phyloP scores from a whole-genome alignment of 2,329 filamentous ascomycete species.

The Colletotrichum sublineola region DNA sequence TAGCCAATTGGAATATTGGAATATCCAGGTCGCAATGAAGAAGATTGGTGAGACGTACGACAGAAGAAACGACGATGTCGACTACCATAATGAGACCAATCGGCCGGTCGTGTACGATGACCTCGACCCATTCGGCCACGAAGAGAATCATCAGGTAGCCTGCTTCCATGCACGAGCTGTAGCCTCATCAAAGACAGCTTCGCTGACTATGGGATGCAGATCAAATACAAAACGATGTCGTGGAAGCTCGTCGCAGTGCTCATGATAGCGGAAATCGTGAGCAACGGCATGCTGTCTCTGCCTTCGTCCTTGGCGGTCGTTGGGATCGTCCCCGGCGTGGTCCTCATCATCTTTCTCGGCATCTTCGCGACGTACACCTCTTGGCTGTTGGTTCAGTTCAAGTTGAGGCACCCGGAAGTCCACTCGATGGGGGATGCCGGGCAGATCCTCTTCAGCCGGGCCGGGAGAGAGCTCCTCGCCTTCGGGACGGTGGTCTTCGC shows the following conservation, averaged over 20 bases:
- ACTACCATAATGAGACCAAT: neutral
- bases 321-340: constrained; percentile 61
- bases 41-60: neutral
- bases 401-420: constrained; percentile 61
- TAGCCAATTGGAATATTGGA: neutral
- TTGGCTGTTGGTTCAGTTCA: constrained; percentile 63
- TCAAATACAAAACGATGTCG: constrained; percentile 66
- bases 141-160: constrained; percentile 30
- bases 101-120: constrained; percentile 36
- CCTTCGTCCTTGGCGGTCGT: constrained; percentile 65
- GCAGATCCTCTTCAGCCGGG: constrained; percentile 62
- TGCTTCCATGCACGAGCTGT: neutral
- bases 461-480: constrained; percentile 64
- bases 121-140: constrained; percentile 41
- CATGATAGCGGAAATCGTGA: constrained; percentile 70
- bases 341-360: constrained; percentile 56
- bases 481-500: constrained; percentile 65
- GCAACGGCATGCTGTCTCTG: constrained; percentile 66
- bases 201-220: constrained; percentile 43
- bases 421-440: constrained; percentile 67
- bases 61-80: neutral
- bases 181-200: too few relatives aligned
- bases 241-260: constrained; percentile 66
- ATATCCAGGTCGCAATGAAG: constrained; percentile 16
- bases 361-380: constrained; percentile 62